Percentiles rank a stretch among this genome's conserved stretches.
Conservation (phyloP, 305 asterid genomes). For the Fraxinus paxiana region DNA sequence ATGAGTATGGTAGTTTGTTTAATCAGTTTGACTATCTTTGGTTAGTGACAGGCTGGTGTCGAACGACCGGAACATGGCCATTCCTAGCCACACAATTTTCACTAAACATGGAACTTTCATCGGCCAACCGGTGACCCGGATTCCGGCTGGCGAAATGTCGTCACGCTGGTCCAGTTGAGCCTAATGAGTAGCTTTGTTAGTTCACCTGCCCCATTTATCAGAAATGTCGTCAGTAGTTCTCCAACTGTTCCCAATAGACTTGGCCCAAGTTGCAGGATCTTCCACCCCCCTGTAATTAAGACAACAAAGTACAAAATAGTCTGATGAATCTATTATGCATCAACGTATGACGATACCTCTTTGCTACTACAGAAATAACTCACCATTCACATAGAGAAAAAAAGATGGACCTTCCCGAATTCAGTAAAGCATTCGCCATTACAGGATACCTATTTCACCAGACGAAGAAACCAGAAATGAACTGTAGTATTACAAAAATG, state of each 20-base stretch:
- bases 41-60: not conserved
- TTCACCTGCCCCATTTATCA: constrained; percentile 78
- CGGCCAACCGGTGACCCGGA: not conserved
- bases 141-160: not conserved
- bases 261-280: constrained; percentile 97
- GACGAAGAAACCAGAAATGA: not conserved
- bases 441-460: constrained; percentile 47
- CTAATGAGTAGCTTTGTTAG: not conserved
- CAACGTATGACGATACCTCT: not conserved
- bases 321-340: not conserved
- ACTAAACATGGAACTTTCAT: not conserved
- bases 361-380: constrained; percentile 15
- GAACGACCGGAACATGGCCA: not conserved
- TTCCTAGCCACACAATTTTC: not conserved
- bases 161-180: not conserved
- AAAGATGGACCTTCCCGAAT: constrained; percentile 84
- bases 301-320: not conserved
- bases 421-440: constrained; percentile 75
- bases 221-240: constrained; percentile 86
- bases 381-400: constrained; percentile 90
- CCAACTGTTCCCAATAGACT: constrained; percentile 80
- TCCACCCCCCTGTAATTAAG: constrained; percentile 66
- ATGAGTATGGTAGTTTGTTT: not conserved
- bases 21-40: not conserved
- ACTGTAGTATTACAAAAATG: not conserved